Base-by-base conservation (phyloP, 306 rosid species). In the Ceratonia siliqua region DNA sequence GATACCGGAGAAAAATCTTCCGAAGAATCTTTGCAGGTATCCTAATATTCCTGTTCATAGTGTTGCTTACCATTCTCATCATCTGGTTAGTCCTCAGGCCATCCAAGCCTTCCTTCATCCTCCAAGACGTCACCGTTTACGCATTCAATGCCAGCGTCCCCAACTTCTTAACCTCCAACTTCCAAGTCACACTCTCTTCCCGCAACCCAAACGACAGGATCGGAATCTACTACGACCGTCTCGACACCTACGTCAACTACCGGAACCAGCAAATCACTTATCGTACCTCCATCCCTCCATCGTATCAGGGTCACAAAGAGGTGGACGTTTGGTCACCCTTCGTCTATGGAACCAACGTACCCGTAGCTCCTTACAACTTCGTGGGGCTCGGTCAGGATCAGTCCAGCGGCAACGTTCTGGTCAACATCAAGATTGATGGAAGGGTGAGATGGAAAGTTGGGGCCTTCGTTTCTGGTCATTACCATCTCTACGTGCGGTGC, bases 371-470 rank as follows among this genome's bases (percentile, higher is more conserved):
- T 0, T 87, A 68, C 75, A 92, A 87, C 62, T 84, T 83, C 45
- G 14, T 9, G 0, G 52, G 52, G 0, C 86, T 95, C 4, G 45
- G 59, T 5, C 82, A 85, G 49, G 96, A 92, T 48, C 79, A 90
- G 77, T 0, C 42, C 45, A 32, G 28, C 72, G 99, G 97, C 4
- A 70, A 82, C 13, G 64, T 95, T 11, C 6, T 65, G 4, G 10
- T 90, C 24, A 17, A 30, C 35, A 38, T 95, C 81, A 90, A 70
- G 76, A 33, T 82, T 0, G 92, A 92, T 35, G 99, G 98, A 1
- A 68, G 90, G 32, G 99, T 92, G 38, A 86, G 99, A 2, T 95
- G 90, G 90, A 95, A 92, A 67, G 90, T 95, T 2, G 99, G 98
- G 8, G 3, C 89, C 5, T 87, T 95, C 62, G 58, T 86, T 12